Base-by-base conservation (phyloP, 2,329 filamentous ascomycete species). In the Fusarium tupiense region DNA sequence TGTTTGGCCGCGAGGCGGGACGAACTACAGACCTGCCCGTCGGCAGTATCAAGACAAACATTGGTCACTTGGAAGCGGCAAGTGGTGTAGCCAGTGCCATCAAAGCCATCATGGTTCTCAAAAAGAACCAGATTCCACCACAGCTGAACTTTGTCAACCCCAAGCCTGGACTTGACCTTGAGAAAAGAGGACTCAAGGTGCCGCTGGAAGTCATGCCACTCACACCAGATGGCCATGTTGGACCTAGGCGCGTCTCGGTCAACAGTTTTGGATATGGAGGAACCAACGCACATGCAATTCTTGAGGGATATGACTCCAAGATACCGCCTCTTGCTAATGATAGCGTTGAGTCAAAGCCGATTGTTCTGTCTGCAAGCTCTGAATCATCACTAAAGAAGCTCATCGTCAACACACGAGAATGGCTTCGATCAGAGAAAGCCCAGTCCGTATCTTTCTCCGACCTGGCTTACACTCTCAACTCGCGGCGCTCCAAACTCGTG, bases 1-100 rank as follows among this genome's bases (percentile, higher is more conserved):
- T 63, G 13, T 70, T 72, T 43, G 57, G 61, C 11, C 52, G 41
- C 9, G 62, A 59, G 38, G 49, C 33, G 8, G 57, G 53, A 35
- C 41, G 44, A 24, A 46, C 44, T 8, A 56, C 58, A 3, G 59
- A 70, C 16, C 20, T 70, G 16, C 59, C 53, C 8, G 31, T 70
- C 8, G 64, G 67, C 14, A 67, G 57, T 19, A 62, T 74, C 76
- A 46, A 77, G 46, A 50, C 71, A 6, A 74, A 72, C 35, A 64
- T 74, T 19, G 69, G 71, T 3, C 69, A 74, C 40, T 29, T 70
- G 17, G 69, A 64, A 37, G 65, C 46, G 2, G 44, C 61, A 9
- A 72, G 69, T 49, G 71, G 65, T n/a, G 31, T 69, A 2, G 71
- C 69, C 0, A 60, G 61, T 22, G 26, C 56, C 5, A 67, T 72